Conservation (phyloP, 306 rosid species). For the Boehmeria nivea region DNA sequence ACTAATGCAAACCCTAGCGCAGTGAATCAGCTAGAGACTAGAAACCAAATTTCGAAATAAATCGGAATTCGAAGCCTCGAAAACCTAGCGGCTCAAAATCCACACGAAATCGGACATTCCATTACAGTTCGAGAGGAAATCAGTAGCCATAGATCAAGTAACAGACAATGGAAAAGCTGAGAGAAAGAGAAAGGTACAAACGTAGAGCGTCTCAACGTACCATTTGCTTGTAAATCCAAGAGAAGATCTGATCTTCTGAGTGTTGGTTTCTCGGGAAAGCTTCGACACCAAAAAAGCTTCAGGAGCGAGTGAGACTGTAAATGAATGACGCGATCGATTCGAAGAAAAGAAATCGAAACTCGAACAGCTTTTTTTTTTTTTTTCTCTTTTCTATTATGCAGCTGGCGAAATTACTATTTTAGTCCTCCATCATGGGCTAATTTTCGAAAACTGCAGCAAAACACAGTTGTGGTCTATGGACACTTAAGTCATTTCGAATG, state of each 20-base stretch:
- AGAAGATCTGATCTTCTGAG: not conserved
- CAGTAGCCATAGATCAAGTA: not conserved
- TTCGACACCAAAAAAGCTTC: too few relatives aligned
- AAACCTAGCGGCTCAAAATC: slow-evolving; percentile 36
- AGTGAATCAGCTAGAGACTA: not conserved
- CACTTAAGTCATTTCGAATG: slow-evolving; percentile 8
- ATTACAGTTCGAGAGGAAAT: not conserved
- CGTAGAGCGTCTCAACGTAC: too few relatives aligned
- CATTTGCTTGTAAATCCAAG: not conserved
- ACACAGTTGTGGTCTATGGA: not conserved
- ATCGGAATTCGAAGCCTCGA: slow-evolving; percentile 6
- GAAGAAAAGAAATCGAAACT: not conserved
- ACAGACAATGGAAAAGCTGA: not conserved
- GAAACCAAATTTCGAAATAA: slow-evolving; percentile 1
- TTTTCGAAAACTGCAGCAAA: not conserved
- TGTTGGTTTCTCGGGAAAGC: not conserved
- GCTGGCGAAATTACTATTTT: not conserved
- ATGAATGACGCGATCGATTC: not conserved
- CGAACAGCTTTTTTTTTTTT: not conserved
- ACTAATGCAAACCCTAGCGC: slow-evolving; percentile 5
- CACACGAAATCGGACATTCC: not conserved
- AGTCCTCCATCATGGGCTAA: not conserved
- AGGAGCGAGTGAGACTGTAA: not conserved
- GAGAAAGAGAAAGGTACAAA: too few relatives aligned
- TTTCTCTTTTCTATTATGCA: not conserved